A percentile compares a stretch with the other conserved stretches of the same genome.
phyloP scores from a whole-genome alignment of 768 basidiomycete species.

The Cystobasidium tubakii region DNA sequence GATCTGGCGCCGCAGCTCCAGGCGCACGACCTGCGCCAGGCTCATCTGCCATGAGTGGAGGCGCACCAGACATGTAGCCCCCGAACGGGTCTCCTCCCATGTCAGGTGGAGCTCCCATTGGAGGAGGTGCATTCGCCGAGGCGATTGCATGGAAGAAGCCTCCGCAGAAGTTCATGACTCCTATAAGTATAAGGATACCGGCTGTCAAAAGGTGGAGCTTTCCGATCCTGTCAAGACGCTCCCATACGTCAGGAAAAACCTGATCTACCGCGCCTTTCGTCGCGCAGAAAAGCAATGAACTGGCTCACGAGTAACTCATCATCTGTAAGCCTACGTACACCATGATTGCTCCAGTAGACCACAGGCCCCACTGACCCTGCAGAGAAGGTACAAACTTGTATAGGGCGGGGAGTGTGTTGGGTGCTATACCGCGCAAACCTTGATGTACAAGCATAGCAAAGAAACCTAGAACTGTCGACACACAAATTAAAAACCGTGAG shows the following conservation, averaged over 20 bases:
- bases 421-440: neutral
- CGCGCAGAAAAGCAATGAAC: neutral
- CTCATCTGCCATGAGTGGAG: constrained; percentile 1
- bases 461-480: neutral
- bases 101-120: neutral
- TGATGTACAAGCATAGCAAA: constrained; percentile 26
- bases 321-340: constrained; percentile 17
- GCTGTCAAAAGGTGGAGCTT: constrained; percentile 24
- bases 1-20: constrained; percentile 16
- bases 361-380: neutral
- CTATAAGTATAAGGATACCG: neutral
- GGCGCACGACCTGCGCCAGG: neutral
- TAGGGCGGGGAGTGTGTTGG: neutral
- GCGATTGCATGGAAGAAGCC: neutral
- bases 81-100: neutral
- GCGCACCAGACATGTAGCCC: neutral
- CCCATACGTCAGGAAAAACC: neutral
- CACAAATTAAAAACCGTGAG: neutral
- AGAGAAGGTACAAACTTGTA: constrained; percentile 28
- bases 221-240: neutral
- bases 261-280: neutral
- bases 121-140: neutral
- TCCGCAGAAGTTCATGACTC: neutral
- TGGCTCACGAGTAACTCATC: constrained; percentile 11
- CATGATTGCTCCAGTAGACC: constrained; percentile 6